Evolutionary conservation across 768 basidiomycete species (phyloP), one percentile per base, ranked within the genome.

Genomic region (Exidia glandulosa): DNA sequence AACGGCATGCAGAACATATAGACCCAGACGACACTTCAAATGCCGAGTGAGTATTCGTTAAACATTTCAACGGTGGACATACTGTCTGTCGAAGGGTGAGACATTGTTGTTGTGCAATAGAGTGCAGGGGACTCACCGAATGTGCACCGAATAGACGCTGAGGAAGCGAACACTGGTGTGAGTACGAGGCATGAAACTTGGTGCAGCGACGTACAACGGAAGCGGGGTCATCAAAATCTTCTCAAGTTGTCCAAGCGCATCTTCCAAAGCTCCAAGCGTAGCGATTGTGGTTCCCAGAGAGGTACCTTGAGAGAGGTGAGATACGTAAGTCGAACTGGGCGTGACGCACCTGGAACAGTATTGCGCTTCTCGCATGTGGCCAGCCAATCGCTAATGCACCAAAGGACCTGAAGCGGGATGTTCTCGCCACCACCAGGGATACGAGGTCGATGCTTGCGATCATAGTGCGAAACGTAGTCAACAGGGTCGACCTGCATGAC

Each of bases 1-100:
- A 90, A 87, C 1, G 87, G 88, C 1, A 90, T 74, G 70, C 86
- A 84, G 74, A 88, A 86, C 2, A 88, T 77, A 69, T 87, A 90
- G 27, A 85, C 67, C 85, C 83, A 86, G 36, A 86, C 82, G 41
- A 83, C 85, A 66, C 83, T 73, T 56, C 5, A 34, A 32, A n/a
- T n/a, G n/a, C n/a, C n/a, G 33, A 52, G 12, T 58, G 37, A 27
- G 3, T 6, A 31, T 16, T 27, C 13, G 31, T 10, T 52, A 27
- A 31, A 6, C 32, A 19, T 27, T 29, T n/a, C 25, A 48, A 7
- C 13, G 23, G 30, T 29, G 3, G 19, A 45, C 63, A 48, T 47
- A 66, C 70, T 69, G 64, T 55, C 60, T 60, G 36, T 41, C 57
- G 37, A 32, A 58, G 79, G 16, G 2, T 14, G 41, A 45, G 41